phyloP scores from a whole-genome alignment of 2,329 filamentous ascomycete genomes.

The Fusarium goolgardi region DNA sequence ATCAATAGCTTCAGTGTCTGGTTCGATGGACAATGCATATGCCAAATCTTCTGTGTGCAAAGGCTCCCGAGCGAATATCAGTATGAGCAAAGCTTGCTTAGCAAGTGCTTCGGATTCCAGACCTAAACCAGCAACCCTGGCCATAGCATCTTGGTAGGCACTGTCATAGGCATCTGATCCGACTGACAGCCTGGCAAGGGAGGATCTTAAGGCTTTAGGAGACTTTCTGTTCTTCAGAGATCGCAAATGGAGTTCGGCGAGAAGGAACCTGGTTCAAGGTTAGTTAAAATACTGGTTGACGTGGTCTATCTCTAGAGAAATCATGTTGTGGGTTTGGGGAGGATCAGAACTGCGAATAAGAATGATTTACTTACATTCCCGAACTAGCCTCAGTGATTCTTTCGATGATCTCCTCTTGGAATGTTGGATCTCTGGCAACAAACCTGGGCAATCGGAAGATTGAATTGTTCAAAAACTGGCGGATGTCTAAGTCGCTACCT shows the following conservation, averaged over 20 bases:
- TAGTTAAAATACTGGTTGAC: background rate
- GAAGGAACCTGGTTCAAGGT: background rate
- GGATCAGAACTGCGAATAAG: no score
- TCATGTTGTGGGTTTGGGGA: no score
- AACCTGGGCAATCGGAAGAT: background rate
- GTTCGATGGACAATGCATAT: background rate
- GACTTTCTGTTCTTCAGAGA: background rate
- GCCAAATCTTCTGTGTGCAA: background rate
- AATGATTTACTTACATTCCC: background rate
- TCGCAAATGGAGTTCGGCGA: background rate
- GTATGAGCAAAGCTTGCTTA: background rate
- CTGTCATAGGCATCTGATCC: background rate
- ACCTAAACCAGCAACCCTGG: fast-evolving
- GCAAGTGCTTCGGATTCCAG: background rate
- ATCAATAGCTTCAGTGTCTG: background rate
- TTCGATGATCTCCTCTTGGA: fast-evolving
- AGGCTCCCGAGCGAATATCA: background rate
- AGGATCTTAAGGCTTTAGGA: fast-evolving
- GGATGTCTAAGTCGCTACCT: background rate
- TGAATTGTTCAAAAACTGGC: background rate
- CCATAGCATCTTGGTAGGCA: background rate
- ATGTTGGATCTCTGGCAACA: background rate
- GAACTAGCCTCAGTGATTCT: background rate
- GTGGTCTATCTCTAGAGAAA: background rate
- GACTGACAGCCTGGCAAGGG: fast-evolving